Evolutionary conservation across 2,329 filamentous ascomycete genomes (phyloP), one percentile per base, ranked within the genome.

Genomic region (Tolypocladium guangdongense): DNA sequence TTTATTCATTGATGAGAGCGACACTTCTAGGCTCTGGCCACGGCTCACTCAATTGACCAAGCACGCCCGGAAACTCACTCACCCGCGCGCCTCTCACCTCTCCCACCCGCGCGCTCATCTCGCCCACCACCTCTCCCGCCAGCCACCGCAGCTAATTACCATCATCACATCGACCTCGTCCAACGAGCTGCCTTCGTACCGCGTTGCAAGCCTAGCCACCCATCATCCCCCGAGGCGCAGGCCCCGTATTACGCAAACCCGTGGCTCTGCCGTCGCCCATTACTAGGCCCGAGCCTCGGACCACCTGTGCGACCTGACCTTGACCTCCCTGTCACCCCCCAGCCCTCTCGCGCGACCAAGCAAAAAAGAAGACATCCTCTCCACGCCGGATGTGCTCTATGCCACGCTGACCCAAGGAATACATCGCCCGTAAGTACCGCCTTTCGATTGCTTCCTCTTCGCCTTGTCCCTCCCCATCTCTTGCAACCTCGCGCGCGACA

Each of bases 391-490:
- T 59, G 60, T 56, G 53, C 57, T 60, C 60, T 59, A 56, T 56
- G 56, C 54, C 61, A 58, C 59, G 47, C 55, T 63, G 59, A 64
- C 55, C 59, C 60, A 55, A 46, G 43, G 59, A 61, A 59, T 72
- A 64, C 57, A 58, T 58, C 53, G 53, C 49, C 54, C 53, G 54
- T 56, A 54, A 51, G 52, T 54, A 51, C 52, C 49, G 32, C 38
- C 20, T 27, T 36, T 54, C 49, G 18, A 52, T 49, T 56, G 32
- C 43, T 51, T 36, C 50, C 51, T 53, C 49, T 46, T 52, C 43
- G 8, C 22, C 24, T 24, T 55, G 45, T 49, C 47, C 51, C 47
- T 50, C 51, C 48, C 37, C 41, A 33, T 50, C 43, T 49, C 50
- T 46, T 30, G 47, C 51, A 46, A 8, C 38, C 32, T 43, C 20